Base-by-base conservation (phyloP, 371 early-diverging fungal genomes). In the Rhizomucor miehei region DNA sequence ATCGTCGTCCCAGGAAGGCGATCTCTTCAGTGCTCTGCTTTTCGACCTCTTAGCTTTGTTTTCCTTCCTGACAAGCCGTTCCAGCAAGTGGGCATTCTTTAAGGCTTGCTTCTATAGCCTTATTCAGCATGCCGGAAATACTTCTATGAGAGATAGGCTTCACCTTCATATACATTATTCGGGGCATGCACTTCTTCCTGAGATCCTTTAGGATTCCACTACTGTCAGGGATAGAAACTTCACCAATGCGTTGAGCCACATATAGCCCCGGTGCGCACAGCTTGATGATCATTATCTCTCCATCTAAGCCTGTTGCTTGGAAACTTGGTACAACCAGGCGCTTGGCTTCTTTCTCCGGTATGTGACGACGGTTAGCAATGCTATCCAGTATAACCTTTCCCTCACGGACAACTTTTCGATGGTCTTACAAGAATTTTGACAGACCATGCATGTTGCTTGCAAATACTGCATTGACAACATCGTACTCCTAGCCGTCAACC, bases 251-350 rank as follows among this genome's bases (percentile, higher is more conserved):
- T 24, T 59, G 56, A 3, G 52, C 53, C n/a, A 52, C 51, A 24
- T 63, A 58, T 2, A 63, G 36, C 2, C 56, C 63, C 6, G 55
- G 53, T 16, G 63, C 56, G 13, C 35, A 3, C 2, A 63, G 19
- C 14, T 6, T 56, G 36, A 56, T 16, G 1, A 56, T 38, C 35
- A 55, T 58, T 17, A 64, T 11, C 44, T 64, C 56, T 12, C 57
- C 59, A 39, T 64, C 57, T 11, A 64, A 44, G 0, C 56, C 54
- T 0, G 48, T 53, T 37, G 56, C 54, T 48, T 64, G 57, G 35
- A 64, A 64, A 21, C 44, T 25, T 40, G 63, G 52, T 3, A 54
- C 47, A 6, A 55, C 21, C 10, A 55, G 29, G 3, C 34, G 58
- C 20, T 9, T 50, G 48, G 19, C n/a, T 40, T 56, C 57, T n/a